Conservation (phyloP, 176 grass and related monocot species). For the Rhynchospora pubera region DNA sequence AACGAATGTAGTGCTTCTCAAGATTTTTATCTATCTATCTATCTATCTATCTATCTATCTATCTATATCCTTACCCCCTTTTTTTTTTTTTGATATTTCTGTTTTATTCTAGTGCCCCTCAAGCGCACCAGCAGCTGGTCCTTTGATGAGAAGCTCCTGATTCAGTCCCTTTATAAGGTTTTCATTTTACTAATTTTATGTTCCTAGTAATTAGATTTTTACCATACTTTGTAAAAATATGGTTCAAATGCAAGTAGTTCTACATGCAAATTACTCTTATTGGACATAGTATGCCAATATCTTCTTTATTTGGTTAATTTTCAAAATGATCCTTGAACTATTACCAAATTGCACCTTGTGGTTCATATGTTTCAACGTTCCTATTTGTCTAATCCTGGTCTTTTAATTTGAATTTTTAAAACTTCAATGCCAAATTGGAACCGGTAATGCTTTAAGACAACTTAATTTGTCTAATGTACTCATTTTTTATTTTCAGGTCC, state of each 20-base stretch:
- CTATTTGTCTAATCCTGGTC: background rate
- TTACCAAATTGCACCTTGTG: background rate
- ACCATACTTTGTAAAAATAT: background rate
- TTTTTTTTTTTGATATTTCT: constrained; percentile 20
- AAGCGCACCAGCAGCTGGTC: constrained; percentile 57
- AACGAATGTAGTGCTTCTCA: background rate
- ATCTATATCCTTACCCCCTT: constrained; percentile 1
- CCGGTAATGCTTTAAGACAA: background rate
- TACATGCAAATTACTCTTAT: background rate
- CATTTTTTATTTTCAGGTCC: constrained; percentile 27
- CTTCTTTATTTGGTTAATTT: background rate
- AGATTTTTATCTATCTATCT: background rate
- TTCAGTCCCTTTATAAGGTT: constrained; percentile 88
- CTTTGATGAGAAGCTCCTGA: constrained; percentile 63
- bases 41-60: too few species aligned
- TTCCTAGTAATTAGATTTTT: background rate
- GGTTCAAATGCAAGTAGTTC: background rate
- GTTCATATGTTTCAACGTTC: background rate
- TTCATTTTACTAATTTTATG: background rate
- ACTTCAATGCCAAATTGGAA: background rate
- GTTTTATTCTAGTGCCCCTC: constrained; percentile 43
- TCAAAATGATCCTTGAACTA: background rate
- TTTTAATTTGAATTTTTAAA: background rate
- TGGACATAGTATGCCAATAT: background rate
- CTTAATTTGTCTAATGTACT: background rate